Evolutionary conservation across 495 filamentous ascomycete genomes (phyloP).

Genomic region (Penicillium soppii): DNA sequence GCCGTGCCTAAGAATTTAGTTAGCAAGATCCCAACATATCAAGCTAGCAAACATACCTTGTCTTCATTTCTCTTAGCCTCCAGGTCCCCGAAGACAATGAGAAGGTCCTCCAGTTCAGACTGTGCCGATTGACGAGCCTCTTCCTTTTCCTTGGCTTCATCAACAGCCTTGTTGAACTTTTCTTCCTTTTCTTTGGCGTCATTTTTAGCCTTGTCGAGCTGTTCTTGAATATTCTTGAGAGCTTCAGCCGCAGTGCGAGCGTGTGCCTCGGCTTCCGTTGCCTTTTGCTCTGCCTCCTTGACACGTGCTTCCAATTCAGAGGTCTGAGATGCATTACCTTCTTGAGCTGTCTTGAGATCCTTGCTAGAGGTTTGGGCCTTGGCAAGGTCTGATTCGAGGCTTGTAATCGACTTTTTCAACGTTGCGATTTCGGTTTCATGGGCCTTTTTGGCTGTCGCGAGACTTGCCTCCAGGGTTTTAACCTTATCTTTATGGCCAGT

Average conservation of each 20-base stretch:
- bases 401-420: constrained; percentile 53
- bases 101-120: constrained; percentile 75
- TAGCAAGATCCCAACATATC: constrained; percentile 13
- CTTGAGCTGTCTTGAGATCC: constrained; percentile 57
- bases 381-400: constrained; percentile 57
- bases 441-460: constrained; percentile 52
- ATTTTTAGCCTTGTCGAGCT: constrained; percentile 26
- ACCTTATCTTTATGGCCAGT: constrained; percentile 56
- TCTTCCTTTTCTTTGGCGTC: constrained; percentile 48
- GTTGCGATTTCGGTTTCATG: constrained; percentile 62
- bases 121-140: constrained; percentile 64
- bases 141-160: constrained; percentile 53
- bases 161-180: constrained; percentile 26
- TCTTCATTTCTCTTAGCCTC: constrained; percentile 80
- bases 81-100: constrained; percentile 87
- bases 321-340: constrained; percentile 51
- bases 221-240: constrained; percentile 20
- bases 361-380: constrained; percentile 51
- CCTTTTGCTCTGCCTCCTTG: constrained; percentile 41
- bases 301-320: constrained; percentile 47
- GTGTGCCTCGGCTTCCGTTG: constrained; percentile 49
- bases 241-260: constrained; percentile 20
- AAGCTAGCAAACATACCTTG: constrained; percentile 57
- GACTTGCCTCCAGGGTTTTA: constrained; percentile 52
- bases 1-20: constrained; percentile 56